A percentile compares a stretch with the other conserved stretches of the same genome.
phyloP scores from a whole-genome alignment of 2,329 filamentous ascomycete species.

The Thermothelomyces thermophilus region DNA sequence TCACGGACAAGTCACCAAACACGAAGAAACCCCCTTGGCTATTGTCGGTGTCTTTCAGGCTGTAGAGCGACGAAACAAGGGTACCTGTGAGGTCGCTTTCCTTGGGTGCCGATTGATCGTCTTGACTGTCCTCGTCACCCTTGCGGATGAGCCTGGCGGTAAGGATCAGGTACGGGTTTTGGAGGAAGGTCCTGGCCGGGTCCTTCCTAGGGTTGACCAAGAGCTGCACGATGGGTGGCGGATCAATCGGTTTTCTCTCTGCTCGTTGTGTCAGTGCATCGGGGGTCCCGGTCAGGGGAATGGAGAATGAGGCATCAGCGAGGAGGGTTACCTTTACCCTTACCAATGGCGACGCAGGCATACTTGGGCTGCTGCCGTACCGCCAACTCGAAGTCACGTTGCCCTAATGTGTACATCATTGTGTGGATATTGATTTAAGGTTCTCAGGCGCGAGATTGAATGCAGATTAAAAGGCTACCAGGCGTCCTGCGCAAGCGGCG shows the following conservation, averaged over 20 bases:
- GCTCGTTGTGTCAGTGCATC: constrained; percentile 9
- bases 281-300: background rate
- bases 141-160: constrained; percentile 35
- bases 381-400: constrained; percentile 28
- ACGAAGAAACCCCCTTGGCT: constrained; percentile 80
- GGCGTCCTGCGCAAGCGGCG: background rate
- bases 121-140: constrained; percentile 33
- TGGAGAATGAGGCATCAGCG: background rate
- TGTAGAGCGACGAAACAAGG: constrained; percentile 72
- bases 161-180: constrained; percentile 50
- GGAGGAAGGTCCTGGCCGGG: constrained; percentile 42
- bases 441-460: background rate
- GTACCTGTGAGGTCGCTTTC: constrained; percentile 62
- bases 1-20: constrained; percentile 81
- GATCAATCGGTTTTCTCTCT: constrained; percentile 84
- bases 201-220: constrained; percentile 42
- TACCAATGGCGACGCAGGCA: constrained; percentile 62
- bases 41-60: constrained; percentile 72
- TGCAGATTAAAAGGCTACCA: background rate
- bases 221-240: constrained; percentile 76
- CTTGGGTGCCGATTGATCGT: constrained; percentile 36
- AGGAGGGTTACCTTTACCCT: constrained; percentile 59
- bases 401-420: constrained; percentile 14
- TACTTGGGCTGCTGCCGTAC: constrained; percentile 61
- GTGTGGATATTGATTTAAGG: background rate